Conservation (phyloP, 2,329 filamentous ascomycete genomes). For the Pestalotiopsis sp. region DNA sequence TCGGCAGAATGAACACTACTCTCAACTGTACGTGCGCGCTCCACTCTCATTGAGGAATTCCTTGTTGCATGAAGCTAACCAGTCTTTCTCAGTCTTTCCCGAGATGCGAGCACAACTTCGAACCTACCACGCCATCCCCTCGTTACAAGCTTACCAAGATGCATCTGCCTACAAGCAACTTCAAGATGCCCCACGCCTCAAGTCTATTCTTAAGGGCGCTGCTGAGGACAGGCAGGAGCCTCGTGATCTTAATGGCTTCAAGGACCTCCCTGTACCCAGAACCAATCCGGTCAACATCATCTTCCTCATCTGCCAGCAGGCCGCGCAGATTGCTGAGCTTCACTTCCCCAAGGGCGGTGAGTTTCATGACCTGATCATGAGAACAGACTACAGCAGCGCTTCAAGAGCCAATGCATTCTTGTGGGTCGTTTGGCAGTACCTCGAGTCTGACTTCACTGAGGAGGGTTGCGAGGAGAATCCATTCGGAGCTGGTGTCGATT, state of each 20-base stretch:
- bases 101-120: constrained; percentile 98
- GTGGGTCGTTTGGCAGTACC: constrained; percentile 99
- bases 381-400: constrained; percentile 75
- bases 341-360: constrained; percentile 85
- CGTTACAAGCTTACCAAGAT: constrained; percentile 91
- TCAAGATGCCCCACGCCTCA: constrained; percentile 91
- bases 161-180: constrained; percentile 96
- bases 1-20: constrained; percentile 98
- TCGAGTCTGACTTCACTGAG: constrained; percentile 91
- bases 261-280: constrained; percentile 62
- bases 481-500: constrained; percentile 74
- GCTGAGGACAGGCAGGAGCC: constrained; percentile 87
- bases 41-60: constrained; percentile 1
- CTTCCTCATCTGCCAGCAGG: constrained; percentile 88
- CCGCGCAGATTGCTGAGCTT: constrained; percentile 86
- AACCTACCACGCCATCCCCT: constrained; percentile 97
- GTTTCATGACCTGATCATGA: constrained; percentile 97
- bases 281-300: constrained; percentile 98
- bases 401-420: constrained; percentile 87
- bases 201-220: constrained; percentile 95
- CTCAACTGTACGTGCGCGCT: constrained; percentile 71
- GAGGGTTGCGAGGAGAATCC: constrained; percentile 89
- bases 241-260: constrained; percentile 79
- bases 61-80: constrained; percentile 1
- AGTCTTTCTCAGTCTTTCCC: constrained; percentile 70